Percentiles rank a stretch among this genome's conserved stretches.
Evolutionary conservation across 1,139 yeast species (phyloP).

Genomic region (Pichia sp.): DNA sequence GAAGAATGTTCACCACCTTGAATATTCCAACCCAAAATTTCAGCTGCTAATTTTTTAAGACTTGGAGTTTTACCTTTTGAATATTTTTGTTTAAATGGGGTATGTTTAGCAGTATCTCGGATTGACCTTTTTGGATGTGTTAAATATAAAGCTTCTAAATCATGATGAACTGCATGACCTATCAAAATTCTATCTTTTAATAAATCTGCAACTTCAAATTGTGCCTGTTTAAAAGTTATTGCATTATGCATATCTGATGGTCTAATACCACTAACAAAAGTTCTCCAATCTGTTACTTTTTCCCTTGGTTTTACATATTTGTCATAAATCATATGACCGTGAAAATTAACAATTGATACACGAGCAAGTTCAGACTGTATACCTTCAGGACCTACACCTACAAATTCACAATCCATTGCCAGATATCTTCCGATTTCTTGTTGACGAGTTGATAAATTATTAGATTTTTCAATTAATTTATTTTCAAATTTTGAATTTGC

Average conservation of each 20-base stretch:
- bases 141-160: slow-evolving; percentile 58
- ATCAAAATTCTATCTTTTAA: slow-evolving; percentile 52
- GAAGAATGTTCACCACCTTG: slow-evolving; percentile 80
- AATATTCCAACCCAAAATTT: slow-evolving; percentile 53
- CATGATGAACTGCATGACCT: slow-evolving; percentile 84
- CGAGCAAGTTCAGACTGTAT: slow-evolving; percentile 70
- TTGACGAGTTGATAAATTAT: slow-evolving; percentile 1
- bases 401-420: slow-evolving; percentile 92
- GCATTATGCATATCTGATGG: slow-evolving; percentile 67
- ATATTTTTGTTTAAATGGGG: slow-evolving; percentile 47
- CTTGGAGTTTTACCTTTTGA: slow-evolving; percentile 68
- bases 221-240: slow-evolving; percentile 60
- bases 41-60: slow-evolving; percentile 57
- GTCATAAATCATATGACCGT: slow-evolving; percentile 68
- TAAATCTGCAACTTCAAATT: slow-evolving; percentile 45
- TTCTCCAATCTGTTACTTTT: slow-evolving; percentile 82
- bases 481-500: slow-evolving; percentile 8
- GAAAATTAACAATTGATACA: slow-evolving; percentile 78
- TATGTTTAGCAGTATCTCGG: slow-evolving; percentile 69
- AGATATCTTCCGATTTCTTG: slow-evolving; percentile 59
- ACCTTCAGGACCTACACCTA: slow-evolving; percentile 79
- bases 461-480: neutral
- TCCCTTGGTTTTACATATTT: slow-evolving; percentile 69
- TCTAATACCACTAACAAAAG: slow-evolving; percentile 87
- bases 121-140: slow-evolving; percentile 60